Conservation (phyloP, 73 alveolate species). For the Paramecium sexaurelia region DNA sequence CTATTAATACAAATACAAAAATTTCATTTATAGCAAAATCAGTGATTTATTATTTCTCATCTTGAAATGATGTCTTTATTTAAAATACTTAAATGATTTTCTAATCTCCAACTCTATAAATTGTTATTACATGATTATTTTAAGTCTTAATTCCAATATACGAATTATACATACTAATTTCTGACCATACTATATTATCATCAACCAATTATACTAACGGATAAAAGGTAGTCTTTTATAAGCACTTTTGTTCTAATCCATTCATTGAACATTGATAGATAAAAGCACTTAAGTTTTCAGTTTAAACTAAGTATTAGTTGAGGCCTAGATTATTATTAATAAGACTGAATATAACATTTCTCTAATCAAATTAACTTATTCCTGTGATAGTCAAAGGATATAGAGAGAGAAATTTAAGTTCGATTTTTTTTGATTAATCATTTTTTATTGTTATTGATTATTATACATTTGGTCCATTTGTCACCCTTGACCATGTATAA, state of each 20-base stretch:
- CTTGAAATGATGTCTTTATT: neutral
- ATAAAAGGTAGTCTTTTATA: neutral
- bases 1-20: neutral
- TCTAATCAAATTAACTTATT: neutral
- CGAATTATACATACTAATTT: neutral
- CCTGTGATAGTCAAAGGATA: neutral
- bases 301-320: neutral
- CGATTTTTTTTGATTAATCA: neutral
- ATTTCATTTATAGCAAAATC: neutral
- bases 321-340: neutral
- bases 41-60: neutral
- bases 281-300: neutral
- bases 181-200: neutral
- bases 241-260: neutral
- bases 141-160: neutral
- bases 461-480: neutral
- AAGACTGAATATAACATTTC: neutral
- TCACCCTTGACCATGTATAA: neutral
- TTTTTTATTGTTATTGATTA: neutral
- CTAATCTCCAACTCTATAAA: neutral
- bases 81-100: neutral
- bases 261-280: neutral
- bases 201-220: neutral
- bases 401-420: neutral
- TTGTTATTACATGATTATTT: neutral